Evolutionary conservation across 2,329 filamentous ascomycete genomes (phyloP).

Genomic region (Coccinonectria pachysandricola): DNA sequence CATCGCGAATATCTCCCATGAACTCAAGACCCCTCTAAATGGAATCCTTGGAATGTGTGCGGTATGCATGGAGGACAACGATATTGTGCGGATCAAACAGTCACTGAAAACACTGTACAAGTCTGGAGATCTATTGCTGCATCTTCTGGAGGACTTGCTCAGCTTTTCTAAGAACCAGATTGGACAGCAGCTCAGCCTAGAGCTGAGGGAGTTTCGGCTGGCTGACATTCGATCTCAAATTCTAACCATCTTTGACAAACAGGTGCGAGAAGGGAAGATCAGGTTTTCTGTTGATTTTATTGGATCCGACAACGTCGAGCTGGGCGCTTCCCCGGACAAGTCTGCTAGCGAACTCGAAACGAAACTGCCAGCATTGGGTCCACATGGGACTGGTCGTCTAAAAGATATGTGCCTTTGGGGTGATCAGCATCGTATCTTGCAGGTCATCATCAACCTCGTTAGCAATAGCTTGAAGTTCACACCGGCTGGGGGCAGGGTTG

Average conservation of each 20-base stretch:
- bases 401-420: slow-evolving; percentile 86
- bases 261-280: slow-evolving; percentile 71
- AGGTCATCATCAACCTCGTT: slow-evolving; percentile 88
- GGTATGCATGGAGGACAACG: slow-evolving; percentile 85
- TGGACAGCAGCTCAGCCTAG: slow-evolving; percentile 69
- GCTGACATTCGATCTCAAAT: slow-evolving; percentile 79
- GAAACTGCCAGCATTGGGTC: slow-evolving; percentile 49
- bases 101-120: slow-evolving; percentile 80
- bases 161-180: slow-evolving; percentile 96
- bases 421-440: slow-evolving; percentile 83
- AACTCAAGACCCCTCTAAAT: slow-evolving; percentile 90
- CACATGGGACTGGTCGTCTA: slow-evolving; percentile 54
- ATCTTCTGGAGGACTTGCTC: slow-evolving; percentile 78
- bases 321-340: slow-evolving; percentile 23
- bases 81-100: slow-evolving; percentile 65
- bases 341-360: slow-evolving; percentile 23
- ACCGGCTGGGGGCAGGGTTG: slow-evolving; percentile 62
- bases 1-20: slow-evolving; percentile 83
- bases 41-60: slow-evolving; percentile 92
- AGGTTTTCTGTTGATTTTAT: slow-evolving; percentile 63
- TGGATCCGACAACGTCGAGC: slow-evolving; percentile 16
- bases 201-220: slow-evolving; percentile 76
- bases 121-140: slow-evolving; percentile 62
- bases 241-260: slow-evolving; percentile 79
- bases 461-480: slow-evolving; percentile 92